Evolutionary conservation across 2,329 filamentous ascomycete species (phyloP).

Genomic region (Cephalotrichum gorgonifer): DNA sequence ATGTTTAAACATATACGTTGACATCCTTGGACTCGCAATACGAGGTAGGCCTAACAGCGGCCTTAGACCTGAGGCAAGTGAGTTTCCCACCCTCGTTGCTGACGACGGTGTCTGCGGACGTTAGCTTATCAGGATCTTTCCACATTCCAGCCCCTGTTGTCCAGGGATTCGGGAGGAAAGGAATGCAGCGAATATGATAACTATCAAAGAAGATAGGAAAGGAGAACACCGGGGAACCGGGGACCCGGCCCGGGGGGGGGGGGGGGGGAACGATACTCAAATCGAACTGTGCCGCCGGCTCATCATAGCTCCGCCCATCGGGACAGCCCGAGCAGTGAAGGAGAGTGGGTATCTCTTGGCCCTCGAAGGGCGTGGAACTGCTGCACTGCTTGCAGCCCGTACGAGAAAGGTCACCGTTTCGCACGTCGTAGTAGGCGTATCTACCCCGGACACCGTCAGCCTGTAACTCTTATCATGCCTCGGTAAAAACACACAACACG

Average conservation of each 20-base stretch:
- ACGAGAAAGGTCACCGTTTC: background rate
- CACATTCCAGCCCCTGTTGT: no score
- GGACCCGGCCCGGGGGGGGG: no score
- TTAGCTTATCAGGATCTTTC: no score
- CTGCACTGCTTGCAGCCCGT: background rate
- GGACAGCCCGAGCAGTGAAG: background rate
- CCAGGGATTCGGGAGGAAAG: no score
- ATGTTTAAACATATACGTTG: no score
- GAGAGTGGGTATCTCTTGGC: no score
- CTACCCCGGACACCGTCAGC: no score
- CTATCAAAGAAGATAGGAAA: no score
- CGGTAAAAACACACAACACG: background rate
- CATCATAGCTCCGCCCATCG: background rate
- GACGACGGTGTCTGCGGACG: background rate
- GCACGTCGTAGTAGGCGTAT: background rate
- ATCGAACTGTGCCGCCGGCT: background rate
- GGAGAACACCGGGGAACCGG: no score
- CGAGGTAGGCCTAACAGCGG: background rate
- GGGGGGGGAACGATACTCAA: no score
- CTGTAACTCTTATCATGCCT: no score
- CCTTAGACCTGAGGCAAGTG: background rate
- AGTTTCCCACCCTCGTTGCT: background rate
- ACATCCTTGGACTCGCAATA: background rate
- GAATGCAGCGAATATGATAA: no score
- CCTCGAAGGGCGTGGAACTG: background rate